Conservation (phyloP, 306 rosid species). For the Quercus engelmannii region DNA sequence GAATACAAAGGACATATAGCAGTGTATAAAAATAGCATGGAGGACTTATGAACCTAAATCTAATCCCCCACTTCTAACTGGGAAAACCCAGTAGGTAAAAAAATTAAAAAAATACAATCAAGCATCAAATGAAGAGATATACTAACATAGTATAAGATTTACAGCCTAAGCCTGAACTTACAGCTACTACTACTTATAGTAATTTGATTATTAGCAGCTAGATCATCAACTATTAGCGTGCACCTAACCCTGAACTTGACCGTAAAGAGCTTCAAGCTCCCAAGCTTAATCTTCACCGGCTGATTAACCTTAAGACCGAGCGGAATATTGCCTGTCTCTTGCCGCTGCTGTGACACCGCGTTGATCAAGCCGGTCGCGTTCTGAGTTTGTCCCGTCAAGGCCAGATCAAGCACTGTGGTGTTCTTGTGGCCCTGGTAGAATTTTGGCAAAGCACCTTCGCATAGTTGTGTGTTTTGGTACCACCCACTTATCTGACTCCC, state of each 20-base stretch:
- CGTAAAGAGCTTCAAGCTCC: conserved; percentile 68
- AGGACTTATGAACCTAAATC: neutral
- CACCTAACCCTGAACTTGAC: conserved; percentile 68
- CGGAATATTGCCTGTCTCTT: conserved; percentile 48
- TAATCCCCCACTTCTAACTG: neutral
- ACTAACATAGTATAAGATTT: neutral
- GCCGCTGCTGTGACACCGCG: conserved; percentile 31
- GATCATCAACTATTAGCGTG: conserved; percentile 44
- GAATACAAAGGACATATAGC: neutral
- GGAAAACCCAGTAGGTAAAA: neutral
- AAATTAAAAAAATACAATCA: neutral
- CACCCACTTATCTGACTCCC: conserved; percentile 72
- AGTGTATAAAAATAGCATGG: neutral
- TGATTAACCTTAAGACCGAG: conserved; percentile 57
- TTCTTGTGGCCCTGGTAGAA: conserved; percentile 87
- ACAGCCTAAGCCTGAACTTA: conserved; percentile 65
- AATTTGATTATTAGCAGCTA: conserved; percentile 36
- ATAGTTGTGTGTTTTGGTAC: conserved; percentile 50
- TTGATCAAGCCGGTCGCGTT: conserved; percentile 34
- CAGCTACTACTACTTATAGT: conserved; percentile 55
- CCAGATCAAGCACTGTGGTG: conserved; percentile 54
- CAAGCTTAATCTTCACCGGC: conserved; percentile 76
- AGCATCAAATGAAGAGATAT: neutral
- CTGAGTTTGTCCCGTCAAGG: conserved; percentile 44
- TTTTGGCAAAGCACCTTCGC: conserved; percentile 69